These are phyloP conservation scores for Lycium barbarum DNA, from an alignment of 257 asterid genomes.

Conservation along the genomic window DNA sequence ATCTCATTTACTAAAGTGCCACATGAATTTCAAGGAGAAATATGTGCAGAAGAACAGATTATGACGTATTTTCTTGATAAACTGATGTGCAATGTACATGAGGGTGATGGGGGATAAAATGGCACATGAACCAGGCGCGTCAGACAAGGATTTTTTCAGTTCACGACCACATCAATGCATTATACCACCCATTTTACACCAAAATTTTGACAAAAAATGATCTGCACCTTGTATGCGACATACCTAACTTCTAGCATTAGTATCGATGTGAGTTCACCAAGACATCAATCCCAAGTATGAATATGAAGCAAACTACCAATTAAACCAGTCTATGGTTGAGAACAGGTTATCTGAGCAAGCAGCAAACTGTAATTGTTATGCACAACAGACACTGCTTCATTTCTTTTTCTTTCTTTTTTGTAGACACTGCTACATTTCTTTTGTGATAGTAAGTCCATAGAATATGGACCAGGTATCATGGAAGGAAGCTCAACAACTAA, in stretches of 20 bases:
- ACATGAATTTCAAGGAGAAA: neutral
- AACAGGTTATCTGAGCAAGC: neutral
- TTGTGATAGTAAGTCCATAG: neutral
- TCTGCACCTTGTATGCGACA: neutral
- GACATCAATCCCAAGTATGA: neutral
- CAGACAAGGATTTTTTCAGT: conserved; percentile 4
- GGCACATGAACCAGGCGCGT: neutral
- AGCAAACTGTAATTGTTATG: neutral
- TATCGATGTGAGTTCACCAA: neutral
- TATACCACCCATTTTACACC: neutral
- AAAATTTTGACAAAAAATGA: neutral
- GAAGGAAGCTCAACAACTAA: neutral
- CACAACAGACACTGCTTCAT: neutral
- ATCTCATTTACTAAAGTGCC: neutral
- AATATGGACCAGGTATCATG: neutral
- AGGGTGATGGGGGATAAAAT: neutral
- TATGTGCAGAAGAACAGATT: neutral
- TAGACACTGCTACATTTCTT: neutral
- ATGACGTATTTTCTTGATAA: neutral
- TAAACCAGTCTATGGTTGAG: neutral
- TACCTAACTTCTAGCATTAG: conserved; percentile 15
- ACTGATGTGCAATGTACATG: neutral
- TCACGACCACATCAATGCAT: neutral
- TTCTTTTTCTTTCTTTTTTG: neutral
- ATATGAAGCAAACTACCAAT: neutral